A percentile compares a stretch with the other conserved stretches of the same genome.
Conservation (phyloP, 2,329 filamentous ascomycete species). For the Coniochaeta prunicola region DNA sequence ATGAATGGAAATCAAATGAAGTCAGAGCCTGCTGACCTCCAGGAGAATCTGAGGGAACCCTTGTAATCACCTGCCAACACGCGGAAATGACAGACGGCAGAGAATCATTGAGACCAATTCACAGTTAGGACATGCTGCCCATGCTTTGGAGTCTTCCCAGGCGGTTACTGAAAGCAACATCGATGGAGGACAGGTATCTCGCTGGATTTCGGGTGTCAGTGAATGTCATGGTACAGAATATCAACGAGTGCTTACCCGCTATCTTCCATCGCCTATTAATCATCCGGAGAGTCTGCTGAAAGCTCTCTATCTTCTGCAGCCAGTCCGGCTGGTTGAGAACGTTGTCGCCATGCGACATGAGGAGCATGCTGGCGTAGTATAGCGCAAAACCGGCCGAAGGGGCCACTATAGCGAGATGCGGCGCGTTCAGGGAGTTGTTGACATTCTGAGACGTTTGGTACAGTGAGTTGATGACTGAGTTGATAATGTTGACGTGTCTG, state of each 20-base stretch:
- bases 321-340: conserved; percentile 14
- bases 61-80: not conserved
- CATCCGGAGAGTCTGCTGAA: conserved; percentile 13
- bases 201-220: conserved; percentile 3
- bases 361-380: conserved; percentile 16
- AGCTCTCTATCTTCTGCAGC: conserved; percentile 14
- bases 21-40: not conserved
- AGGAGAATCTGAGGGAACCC: not conserved
- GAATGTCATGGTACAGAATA: not conserved
- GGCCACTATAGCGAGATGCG: conserved; percentile 10
- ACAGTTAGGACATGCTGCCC: not conserved
- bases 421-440: conserved; percentile 7
- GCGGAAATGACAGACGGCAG: not conserved
- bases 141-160: conserved; percentile 1
- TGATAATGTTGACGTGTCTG: conserved; percentile 12
- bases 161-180: conserved; percentile 10
- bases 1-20: not conserved
- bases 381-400: conserved; percentile 17
- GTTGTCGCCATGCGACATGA: conserved; percentile 16
- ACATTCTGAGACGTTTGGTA: conserved; percentile 12
- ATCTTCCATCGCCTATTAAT: conserved; percentile 18
- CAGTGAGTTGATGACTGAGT: conserved; percentile 14
- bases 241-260: conserved; percentile 13
- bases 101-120: not conserved
- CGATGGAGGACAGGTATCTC: conserved; percentile 11